These are phyloP conservation scores for Fusarium beomiforme DNA, from an alignment of 2,329 filamentous ascomycete species.

Conservation along the genomic window DNA sequence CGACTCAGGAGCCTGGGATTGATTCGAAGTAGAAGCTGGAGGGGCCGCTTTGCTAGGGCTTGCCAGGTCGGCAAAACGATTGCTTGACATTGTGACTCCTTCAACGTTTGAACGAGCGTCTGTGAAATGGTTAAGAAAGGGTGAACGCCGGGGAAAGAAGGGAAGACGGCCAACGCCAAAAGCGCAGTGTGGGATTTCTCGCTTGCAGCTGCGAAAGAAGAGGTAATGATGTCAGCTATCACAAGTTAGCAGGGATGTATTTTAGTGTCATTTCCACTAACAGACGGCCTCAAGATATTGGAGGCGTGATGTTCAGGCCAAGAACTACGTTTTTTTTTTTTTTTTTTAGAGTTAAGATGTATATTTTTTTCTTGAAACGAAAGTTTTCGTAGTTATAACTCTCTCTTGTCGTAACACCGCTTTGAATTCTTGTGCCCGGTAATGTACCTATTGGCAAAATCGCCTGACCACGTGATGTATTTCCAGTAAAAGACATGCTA, in stretches of 20 bases:
- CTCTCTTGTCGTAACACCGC: background rate
- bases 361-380: background rate
- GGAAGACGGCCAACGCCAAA: slow-evolving; percentile 8
- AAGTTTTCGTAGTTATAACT: background rate
- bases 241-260: slow-evolving; percentile 2
- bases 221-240: slow-evolving; percentile 44
- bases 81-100: slow-evolving; percentile 46
- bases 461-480: slow-evolving; percentile 13
- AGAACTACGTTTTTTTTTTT: background rate
- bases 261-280: slow-evolving; percentile 18
- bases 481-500: background rate
- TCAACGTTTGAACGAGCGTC: background rate
- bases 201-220: slow-evolving; percentile 19
- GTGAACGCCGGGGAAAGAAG: background rate
- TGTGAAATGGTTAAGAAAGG: background rate
- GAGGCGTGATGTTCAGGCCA: background rate
- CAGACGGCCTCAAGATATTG: background rate
- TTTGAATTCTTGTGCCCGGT: background rate
- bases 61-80: slow-evolving; percentile 44
- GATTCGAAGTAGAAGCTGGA: slow-evolving; percentile 17
- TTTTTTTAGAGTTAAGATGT: background rate
- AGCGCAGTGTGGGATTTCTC: slow-evolving; percentile 7
- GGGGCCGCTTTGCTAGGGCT: slow-evolving; percentile 19
- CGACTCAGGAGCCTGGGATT: slow-evolving; percentile 24
- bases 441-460: background rate